Conservation (phyloP, 306 rosid genomes). For the Betula pendula region DNA sequence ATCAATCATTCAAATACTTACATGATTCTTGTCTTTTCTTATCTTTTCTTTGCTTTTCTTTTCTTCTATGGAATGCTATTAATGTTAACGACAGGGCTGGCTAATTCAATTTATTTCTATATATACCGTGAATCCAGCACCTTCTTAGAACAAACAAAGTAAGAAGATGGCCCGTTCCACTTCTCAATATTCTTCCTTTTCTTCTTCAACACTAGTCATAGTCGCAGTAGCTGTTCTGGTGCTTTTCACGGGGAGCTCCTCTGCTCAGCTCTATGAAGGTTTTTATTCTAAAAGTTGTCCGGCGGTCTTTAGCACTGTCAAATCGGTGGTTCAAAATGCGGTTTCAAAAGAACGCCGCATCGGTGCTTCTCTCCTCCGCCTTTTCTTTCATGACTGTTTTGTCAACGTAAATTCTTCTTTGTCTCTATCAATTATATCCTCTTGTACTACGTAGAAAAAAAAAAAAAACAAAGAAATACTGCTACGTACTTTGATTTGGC, state of each 20-base stretch:
- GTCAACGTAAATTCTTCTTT: slow-evolving; percentile 51
- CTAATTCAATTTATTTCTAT: background rate
- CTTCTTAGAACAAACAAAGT: background rate
- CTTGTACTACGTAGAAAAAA: no score
- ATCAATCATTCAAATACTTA: background rate
- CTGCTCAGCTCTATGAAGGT: slow-evolving; percentile 46
- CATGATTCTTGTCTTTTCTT: background rate
- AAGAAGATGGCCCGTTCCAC: slow-evolving; percentile 36
- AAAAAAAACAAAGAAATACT: no score
- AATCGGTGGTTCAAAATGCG: slow-evolving; percentile 52
- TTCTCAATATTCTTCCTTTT: slow-evolving; percentile 11
- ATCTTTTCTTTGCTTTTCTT: no score
- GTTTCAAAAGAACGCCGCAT: slow-evolving; percentile 58
- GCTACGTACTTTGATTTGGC: no score
- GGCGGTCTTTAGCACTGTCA: slow-evolving; percentile 35
- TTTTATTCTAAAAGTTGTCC: slow-evolving; percentile 69
- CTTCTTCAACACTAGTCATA: background rate
- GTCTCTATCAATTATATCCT: no score
- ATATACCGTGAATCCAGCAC: background rate
- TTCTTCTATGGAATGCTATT: background rate
- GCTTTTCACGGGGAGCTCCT: slow-evolving; percentile 33
- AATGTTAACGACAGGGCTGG: no score
- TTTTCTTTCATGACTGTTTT: slow-evolving; percentile 80
- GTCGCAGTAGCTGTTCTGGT: slow-evolving; percentile 27
- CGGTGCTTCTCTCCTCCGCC: slow-evolving; percentile 85